Base-by-base conservation (phyloP, 2,329 filamentous ascomycete species). In the Macrophomina pseudophaseolina region DNA sequence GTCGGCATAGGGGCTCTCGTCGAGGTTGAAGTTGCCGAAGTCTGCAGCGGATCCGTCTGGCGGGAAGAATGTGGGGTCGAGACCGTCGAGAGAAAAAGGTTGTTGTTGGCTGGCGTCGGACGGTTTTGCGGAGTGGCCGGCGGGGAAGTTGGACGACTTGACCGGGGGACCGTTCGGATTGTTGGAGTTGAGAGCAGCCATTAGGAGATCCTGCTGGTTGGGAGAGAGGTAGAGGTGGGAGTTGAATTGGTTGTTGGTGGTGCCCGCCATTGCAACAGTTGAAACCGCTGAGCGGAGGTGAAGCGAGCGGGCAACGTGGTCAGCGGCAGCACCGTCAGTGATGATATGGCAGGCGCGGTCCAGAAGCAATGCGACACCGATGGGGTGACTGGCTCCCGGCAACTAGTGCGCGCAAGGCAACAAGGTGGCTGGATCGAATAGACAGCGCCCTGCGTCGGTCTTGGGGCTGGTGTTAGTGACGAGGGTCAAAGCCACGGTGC, bases 1-100 rank as follows among this genome's bases (percentile, higher is more conserved):
- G 75, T 97, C 93, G 67, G 96, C 84, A 74, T 90, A 94, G 0
- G 94, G 93, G 70, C 91, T 95, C 58, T 93, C 91, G 38, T 93
- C 88, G 11, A 82, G 69, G 52, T 71, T 71, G 44, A 76, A 76
- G 66, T 88, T 86, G 69, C 82, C 85, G 65, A 87, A 76, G 32
- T 79, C 79, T 40, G 83, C 81, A 2, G 81, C 70, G 1, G 74
- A 74, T 53, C 69, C 71, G 65, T 80, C 77, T 58, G 79, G 76
- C 1, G 78, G 77, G 66, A 80, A 80, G 72, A 77, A 77, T 42
- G 70, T 67, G 23, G 75, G 73, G 65, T 79, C 74, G 65, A 79
- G 68, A 52, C 67, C 73, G 67, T 76, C 74, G 38, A 75, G 68
- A 9, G 75, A 70, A 63, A 75, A 79, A 53, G 73, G 75, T 54